Evolutionary conservation across 768 basidiomycete genomes (phyloP), one percentile per base, ranked within the genome.

Genomic region (Sporobolomyces pararoseus): DNA sequence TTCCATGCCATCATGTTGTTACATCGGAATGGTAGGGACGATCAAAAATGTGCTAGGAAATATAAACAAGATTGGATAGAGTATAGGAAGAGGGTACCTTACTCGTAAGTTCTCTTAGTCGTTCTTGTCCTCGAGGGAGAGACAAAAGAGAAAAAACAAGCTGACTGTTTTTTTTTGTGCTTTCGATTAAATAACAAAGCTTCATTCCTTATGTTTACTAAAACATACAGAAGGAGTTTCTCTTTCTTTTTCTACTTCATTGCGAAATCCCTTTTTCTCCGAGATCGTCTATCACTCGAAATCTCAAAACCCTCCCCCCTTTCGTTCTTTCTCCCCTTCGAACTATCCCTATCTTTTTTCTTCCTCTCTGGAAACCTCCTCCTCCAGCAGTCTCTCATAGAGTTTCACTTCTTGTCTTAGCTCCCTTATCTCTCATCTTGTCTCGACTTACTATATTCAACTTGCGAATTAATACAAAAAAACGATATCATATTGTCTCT

Each of bases 1-100:
- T 99, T 98, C 85, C 98, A 98, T 83, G 87, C 95, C 77, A 85
- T 85, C 52, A 94, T 98, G 27, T 86, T 99, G 63, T 83, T 91
- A 47, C 96, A 98, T 77, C 86, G 96, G 42, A 90, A 88, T 76
- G 85, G 88, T 0, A 87, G 96, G 62, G 96, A 99, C 83, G 96
- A 98, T 79, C 29, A 35, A 63, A 57, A 74, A 49, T 77, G 76
- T 52, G 69, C 72, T 29, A 61, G 76, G 25, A 77, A 77, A 65
- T 77, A 77, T 53, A 73, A 75, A 16, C 68, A 75, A 23, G 76
- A 76, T 51, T 77, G 77, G 77, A 53, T 62, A 29, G 31, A 59
- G 69, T 74, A 73, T 66, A 60, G 62, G 51, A 47, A 65, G 47
- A 9, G 66, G 37, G 73, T 74, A 3, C 72, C 72, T 12, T 70